Conservation (phyloP, 164 flowering plant genomes). For the Akebia trifoliata region DNA sequence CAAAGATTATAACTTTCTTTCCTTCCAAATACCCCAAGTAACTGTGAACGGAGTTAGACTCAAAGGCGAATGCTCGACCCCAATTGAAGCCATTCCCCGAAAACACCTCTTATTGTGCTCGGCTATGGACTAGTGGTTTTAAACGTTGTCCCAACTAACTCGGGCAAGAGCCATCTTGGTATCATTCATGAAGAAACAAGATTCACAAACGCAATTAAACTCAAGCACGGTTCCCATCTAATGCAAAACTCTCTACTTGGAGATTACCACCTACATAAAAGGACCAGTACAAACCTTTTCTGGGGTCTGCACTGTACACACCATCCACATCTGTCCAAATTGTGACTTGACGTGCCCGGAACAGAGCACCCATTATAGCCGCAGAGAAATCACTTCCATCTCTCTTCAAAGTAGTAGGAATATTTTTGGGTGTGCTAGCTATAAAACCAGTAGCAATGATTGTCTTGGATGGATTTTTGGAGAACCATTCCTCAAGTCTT, state of each 20-base stretch:
- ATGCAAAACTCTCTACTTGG: neutral
- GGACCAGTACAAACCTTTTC: slow-evolving; percentile 65
- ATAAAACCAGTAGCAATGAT: slow-evolving; percentile 96
- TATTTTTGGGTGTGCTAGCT: slow-evolving; percentile 82
- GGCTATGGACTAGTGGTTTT: no score
- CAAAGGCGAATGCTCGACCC: no score
- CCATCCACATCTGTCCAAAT: slow-evolving; percentile 99
- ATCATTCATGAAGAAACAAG: no score
- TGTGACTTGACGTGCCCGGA: slow-evolving; percentile 83
- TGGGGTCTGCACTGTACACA: slow-evolving; percentile 97
- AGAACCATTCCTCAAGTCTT: slow-evolving; percentile 82
- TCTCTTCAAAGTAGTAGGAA: slow-evolving; percentile 94
- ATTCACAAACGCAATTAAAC: no score
- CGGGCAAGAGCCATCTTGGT: no score
- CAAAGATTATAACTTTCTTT: no score
- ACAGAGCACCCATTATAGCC: slow-evolving; percentile 90
- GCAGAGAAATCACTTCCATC: slow-evolving; percentile 99
- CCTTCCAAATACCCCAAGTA: no score
- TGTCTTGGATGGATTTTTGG: slow-evolving; percentile 50
- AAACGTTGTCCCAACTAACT: no score
- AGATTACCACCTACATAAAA: neutral
- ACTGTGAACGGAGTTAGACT: no score
- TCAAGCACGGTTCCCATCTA: neutral
- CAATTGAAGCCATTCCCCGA: no score
- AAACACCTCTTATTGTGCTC: no score